Evolutionary conservation across 2,329 filamentous ascomycete species (phyloP), one percentile per base, ranked within the genome.

Genomic region (Coniochaeta prunicola): DNA sequence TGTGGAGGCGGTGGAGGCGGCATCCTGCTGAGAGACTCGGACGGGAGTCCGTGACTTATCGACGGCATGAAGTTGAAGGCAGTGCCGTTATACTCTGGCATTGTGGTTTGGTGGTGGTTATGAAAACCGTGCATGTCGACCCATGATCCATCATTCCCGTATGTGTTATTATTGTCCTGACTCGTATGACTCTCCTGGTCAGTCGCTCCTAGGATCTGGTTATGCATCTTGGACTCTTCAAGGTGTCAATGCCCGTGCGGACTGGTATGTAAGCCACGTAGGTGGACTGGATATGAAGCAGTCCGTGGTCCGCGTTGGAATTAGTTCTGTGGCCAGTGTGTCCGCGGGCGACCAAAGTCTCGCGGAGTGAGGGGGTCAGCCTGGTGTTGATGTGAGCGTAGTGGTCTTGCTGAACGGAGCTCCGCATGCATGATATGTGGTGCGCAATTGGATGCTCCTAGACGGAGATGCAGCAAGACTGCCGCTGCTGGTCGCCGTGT

Each of bases 21-120:
- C 74, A 85, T 81, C 61, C 77, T 73, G 60, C 68, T 69, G 59
- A 84, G 65, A 1, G 79, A 74, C 60, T 83, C 81, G 26, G 80
- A 77, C 2, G 80, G 75, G 57, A 84, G 62, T 10, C 76, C 73
- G 62, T 77, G 75, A 58, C 68, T 64, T 54, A 80, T 79, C 53
- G 81, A 76, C 58, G 77, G 75, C 63, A 82, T 76, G 72, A 88
- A 92, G 59, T 78, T 67, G 62, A 76, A 86, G 64, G 84, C 84
- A 15, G 77, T 80, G 60, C 80, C 77, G 68, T 33, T 33, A 24
- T 90, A 91, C 65, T 90, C 88, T 42, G 85, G 79, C 74, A 91
- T 84, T 26, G 87, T 84, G 59, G 87, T 88, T 62, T 87, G 84
- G 64, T 88, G 83, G 65, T 86, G 85, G 67, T 90, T 33, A 2